phyloP scores from a whole-genome alignment of 805 yeast genomes.

The Hanseniaspora lachancei region DNA sequence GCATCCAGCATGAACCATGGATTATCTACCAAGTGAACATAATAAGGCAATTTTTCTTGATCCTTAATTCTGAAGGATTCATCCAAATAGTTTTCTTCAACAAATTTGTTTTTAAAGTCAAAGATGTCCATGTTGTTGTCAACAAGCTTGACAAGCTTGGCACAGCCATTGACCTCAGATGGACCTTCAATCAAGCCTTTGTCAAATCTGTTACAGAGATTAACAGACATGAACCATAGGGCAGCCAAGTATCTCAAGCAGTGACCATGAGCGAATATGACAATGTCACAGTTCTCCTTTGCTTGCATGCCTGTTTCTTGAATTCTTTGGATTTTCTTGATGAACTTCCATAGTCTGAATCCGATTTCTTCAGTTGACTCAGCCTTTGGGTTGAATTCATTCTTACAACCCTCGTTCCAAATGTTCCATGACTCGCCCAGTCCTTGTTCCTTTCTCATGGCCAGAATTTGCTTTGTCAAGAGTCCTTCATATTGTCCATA shows the following conservation, averaged over 20 bases:
- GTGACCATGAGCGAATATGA: slow-evolving; percentile 89
- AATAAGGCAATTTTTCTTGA: slow-evolving; percentile 25
- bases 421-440: slow-evolving; percentile 46
- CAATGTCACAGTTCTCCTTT: slow-evolving; percentile 50
- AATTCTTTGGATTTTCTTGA: slow-evolving; percentile 46
- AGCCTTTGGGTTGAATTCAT: slow-evolving; percentile 35
- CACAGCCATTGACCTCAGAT: slow-evolving; percentile 4
- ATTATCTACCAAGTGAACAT: slow-evolving; percentile 33
- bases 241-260: slow-evolving; percentile 80
- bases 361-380: slow-evolving; percentile 58
- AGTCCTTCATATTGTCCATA: slow-evolving; percentile 93
- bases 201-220: background rate
- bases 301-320: slow-evolving; percentile 43
- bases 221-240: slow-evolving; percentile 50
- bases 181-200: slow-evolving; percentile 2
- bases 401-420: slow-evolving; percentile 88
- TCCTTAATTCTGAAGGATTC: slow-evolving; percentile 25
- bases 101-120: slow-evolving; percentile 17
- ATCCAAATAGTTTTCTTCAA: slow-evolving; percentile 21
- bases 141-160: slow-evolving; percentile 1
- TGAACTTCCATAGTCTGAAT: slow-evolving; percentile 56
- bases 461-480: slow-evolving; percentile 51
- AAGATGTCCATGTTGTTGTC: background rate
- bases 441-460: slow-evolving; percentile 33
- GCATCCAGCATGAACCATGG: slow-evolving; percentile 84